Base-by-base conservation (phyloP, 1,284 basidiomycete genomes). In the Neotropicomus parvogracilis region DNA sequence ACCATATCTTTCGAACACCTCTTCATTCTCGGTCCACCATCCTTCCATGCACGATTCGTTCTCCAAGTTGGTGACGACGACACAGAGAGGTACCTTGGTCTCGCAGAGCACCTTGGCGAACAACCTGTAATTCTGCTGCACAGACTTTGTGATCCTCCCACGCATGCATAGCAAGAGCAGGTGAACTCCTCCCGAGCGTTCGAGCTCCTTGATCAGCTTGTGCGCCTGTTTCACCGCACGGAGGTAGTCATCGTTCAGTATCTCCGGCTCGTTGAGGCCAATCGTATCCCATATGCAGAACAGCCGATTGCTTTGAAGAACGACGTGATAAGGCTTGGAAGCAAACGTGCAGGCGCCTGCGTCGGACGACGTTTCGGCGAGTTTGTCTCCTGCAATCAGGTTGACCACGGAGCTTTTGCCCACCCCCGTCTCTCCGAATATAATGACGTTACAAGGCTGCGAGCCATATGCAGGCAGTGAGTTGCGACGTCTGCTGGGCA, bases 131-230 rank as follows among this genome's bases (percentile, higher is more conserved):
- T 67, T 63, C 49, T 56, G 54, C 28, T 66, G 55, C 51, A 62
- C 50, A 8, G 61, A 59, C 7, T 58, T 57, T 1, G 58, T 64
- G 48, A 75, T 64, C 52, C 71, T 65, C 10, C 61, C 68, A 8
- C 66, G 63, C 48, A 70, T 64, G 56, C 66, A 69, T 27, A 69
- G 59, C 34, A 74, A 53, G 40, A 72, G 63, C n/a, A 72, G 61
- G 44, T 59, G 63, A 27, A 74, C 46, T 4, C 70, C 68, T 16
- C 55, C 65, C 4, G 58, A 50, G 28, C 29, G 34, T 3, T 64
- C 53, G 29, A 74, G 62, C 1, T 49, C 49, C 28, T 56, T 58
- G 44, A 75, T 52, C 21, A 74, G 52, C 9, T 43, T 46, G 11
- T 66, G 57, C 3, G 65, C 63, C 34, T 66, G 50, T 12, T 64